These are phyloP conservation scores for Epicoccum nigrum DNA, from an alignment of 2,329 filamentous ascomycete genomes.

Conservation along the genomic window DNA sequence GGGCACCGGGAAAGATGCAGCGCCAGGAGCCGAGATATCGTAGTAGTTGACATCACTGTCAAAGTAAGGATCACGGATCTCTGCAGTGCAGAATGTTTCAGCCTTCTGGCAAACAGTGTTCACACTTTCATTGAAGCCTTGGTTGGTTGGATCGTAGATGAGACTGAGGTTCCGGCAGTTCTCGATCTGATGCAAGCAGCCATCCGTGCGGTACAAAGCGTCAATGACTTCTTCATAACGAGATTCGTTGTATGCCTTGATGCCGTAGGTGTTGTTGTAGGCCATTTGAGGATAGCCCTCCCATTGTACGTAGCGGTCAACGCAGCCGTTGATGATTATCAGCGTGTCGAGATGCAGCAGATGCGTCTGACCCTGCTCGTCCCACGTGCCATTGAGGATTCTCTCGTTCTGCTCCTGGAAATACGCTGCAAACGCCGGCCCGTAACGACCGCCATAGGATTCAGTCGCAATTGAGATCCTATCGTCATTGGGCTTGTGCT, in stretches of 20 bases:
- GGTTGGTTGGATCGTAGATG: slow-evolving; percentile 57
- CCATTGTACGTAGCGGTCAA: slow-evolving; percentile 58
- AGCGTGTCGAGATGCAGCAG: slow-evolving; percentile 57
- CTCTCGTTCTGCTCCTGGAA: slow-evolving; percentile 60
- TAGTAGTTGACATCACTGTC: slow-evolving; percentile 59
- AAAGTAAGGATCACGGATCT: slow-evolving; percentile 55
- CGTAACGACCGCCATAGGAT: slow-evolving; percentile 61
- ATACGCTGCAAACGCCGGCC: slow-evolving; percentile 59
- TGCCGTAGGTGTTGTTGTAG: slow-evolving; percentile 65
- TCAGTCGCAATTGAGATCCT: slow-evolving; percentile 38
- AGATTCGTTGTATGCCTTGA: slow-evolving; percentile 58
- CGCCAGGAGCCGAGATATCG: slow-evolving; percentile 60
- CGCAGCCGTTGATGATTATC: slow-evolving; percentile 63
- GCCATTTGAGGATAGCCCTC: slow-evolving; percentile 58
- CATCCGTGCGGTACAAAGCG: slow-evolving; percentile 53
- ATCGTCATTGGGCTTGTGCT: slow-evolving; percentile 25
- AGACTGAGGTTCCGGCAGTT: slow-evolving; percentile 57
- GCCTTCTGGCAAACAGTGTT: slow-evolving; percentile 53
- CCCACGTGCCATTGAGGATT: slow-evolving; percentile 44
- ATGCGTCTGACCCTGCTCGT: slow-evolving; percentile 43
- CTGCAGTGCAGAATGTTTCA: slow-evolving; percentile 52
- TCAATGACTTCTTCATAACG: slow-evolving; percentile 55
- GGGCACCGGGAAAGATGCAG: slow-evolving; percentile 47
- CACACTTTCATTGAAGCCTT: slow-evolving; percentile 45
- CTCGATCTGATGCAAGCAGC: slow-evolving; percentile 61